phyloP scores from a whole-genome alignment of 2,329 filamentous ascomycete genomes.

The Calonectria pauciramosa region DNA sequence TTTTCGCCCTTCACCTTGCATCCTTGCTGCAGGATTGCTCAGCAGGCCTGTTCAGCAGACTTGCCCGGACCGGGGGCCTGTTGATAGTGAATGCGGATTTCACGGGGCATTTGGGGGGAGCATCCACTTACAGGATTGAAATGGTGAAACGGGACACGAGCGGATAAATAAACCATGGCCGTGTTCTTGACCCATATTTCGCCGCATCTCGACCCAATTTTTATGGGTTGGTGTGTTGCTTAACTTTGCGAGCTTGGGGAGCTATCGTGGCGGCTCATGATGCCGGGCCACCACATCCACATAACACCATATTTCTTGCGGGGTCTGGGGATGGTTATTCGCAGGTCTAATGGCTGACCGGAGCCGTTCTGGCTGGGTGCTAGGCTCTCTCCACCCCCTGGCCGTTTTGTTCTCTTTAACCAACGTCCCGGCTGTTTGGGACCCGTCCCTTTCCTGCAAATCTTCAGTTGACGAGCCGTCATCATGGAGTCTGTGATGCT shows the following conservation, averaged over 20 bases:
- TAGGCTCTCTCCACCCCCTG: neutral
- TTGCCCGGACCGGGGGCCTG: neutral
- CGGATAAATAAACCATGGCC: neutral
- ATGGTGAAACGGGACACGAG: neutral
- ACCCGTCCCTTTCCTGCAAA: neutral
- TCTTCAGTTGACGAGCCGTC: neutral
- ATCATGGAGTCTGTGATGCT: slow-evolving; percentile 53
- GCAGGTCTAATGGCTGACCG: slow-evolving; percentile 1
- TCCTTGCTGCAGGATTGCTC: slow-evolving; percentile 5
- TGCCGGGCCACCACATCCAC: slow-evolving; percentile 8
- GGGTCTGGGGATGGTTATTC: slow-evolving; percentile 1
- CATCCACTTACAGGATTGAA: neutral
- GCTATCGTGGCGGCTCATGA: slow-evolving; percentile 9
- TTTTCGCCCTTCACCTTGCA: neutral
- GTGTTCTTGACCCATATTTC: slow-evolving; percentile 28
- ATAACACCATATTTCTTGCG: slow-evolving; percentile 15
- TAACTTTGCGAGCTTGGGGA: neutral
- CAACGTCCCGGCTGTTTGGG: neutral
- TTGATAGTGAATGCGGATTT: neutral
- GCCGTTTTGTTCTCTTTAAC: neutral
- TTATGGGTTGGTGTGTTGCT: slow-evolving; percentile 13
- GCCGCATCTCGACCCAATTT: slow-evolving; percentile 16
- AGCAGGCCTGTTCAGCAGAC: neutral
- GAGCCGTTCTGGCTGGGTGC: slow-evolving; percentile 7
- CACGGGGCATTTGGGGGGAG: neutral